A percentile compares a stretch with the other conserved stretches of the same genome.
These are phyloP conservation scores for Lactarius hatsudake DNA, from an alignment of 768 basidiomycete genomes.

Conservation along the genomic window DNA sequence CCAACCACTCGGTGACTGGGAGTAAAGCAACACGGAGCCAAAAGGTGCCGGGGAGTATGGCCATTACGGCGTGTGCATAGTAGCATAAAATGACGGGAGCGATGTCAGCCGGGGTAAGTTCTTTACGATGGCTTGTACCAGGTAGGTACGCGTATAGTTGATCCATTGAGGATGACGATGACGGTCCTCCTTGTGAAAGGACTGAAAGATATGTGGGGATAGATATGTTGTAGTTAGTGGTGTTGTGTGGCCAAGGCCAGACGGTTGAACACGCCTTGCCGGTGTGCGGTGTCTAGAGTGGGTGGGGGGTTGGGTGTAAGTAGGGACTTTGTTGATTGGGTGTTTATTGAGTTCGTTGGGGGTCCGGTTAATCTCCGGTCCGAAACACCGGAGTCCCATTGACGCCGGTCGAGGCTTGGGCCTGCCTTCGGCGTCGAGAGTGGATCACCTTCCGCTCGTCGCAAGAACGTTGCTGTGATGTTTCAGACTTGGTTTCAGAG, in stretches of 20 bases:
- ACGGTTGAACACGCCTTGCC: not conserved
- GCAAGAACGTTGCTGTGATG: too few species aligned
- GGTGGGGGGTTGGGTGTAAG: not conserved
- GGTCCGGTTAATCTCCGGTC: not conserved
- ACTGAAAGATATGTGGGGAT: not conserved
- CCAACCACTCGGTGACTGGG: conserved; percentile 22
- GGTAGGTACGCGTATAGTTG: not conserved
- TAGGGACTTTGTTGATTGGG: too few species aligned
- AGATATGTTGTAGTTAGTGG: conserved; percentile 19
- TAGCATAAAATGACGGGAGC: conserved; percentile 18
- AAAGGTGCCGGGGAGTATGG: conserved; percentile 18
- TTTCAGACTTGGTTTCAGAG: too few species aligned
- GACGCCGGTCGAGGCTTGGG: too few species aligned
- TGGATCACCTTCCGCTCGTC: too few species aligned
- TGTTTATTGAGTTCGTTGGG: not conserved
- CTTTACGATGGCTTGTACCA: not conserved
- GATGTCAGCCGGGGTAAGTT: not conserved
- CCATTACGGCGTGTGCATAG: conserved; percentile 24
- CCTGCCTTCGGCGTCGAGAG: too few species aligned
- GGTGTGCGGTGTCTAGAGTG: not conserved
- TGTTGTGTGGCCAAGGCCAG: not conserved
- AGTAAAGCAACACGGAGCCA: conserved; percentile 11
- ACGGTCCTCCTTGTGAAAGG: not conserved
- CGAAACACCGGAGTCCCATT: not conserved
- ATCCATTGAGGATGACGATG: not conserved